Conservation (phyloP, 2,329 filamentous ascomycete genomes). For the Helicocarpus griseus region DNA sequence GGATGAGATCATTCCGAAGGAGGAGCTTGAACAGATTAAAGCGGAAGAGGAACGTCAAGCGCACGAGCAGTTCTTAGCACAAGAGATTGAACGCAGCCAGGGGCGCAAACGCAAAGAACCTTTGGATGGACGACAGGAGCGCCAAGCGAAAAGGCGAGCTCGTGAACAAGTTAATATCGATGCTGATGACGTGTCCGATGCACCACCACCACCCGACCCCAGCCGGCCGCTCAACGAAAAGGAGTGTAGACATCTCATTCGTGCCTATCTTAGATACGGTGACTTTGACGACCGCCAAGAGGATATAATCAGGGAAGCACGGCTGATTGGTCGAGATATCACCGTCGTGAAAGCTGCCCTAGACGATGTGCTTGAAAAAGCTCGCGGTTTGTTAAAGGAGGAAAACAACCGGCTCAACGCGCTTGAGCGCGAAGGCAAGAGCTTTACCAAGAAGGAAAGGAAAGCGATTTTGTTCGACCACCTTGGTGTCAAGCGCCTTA, state of each 20-base stretch:
- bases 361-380: constrained; percentile 65
- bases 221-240: constrained; percentile 85
- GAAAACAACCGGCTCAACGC: constrained; percentile 55
- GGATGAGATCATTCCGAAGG: constrained; percentile 96
- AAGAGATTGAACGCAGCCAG: constrained; percentile 73
- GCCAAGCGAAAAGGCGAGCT: constrained; percentile 60
- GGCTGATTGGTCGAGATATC: constrained; percentile 69
- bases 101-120: constrained; percentile 63
- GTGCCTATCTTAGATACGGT: constrained; percentile 83
- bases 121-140: constrained; percentile 52
- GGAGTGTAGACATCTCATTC: constrained; percentile 83
- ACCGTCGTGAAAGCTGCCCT: constrained; percentile 70
- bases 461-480: constrained; percentile 96
- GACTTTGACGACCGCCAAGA: constrained; percentile 80
- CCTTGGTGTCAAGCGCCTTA: constrained; percentile 84
- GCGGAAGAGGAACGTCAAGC: constrained; percentile 77
- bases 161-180: constrained; percentile 54
- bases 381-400: constrained; percentile 60
- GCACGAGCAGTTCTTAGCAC: constrained; percentile 71
- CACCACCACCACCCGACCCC: constrained; percentile 59
- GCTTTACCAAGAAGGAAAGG: constrained; percentile 89
- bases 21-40: constrained; percentile 82
- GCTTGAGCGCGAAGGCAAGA: constrained; percentile 65
- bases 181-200: constrained; percentile 63
- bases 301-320: constrained; percentile 79